These are phyloP conservation scores for Phytophthora chlamydospora DNA, from an alignment of 352 stramenopile species.

Conservation along the genomic window DNA sequence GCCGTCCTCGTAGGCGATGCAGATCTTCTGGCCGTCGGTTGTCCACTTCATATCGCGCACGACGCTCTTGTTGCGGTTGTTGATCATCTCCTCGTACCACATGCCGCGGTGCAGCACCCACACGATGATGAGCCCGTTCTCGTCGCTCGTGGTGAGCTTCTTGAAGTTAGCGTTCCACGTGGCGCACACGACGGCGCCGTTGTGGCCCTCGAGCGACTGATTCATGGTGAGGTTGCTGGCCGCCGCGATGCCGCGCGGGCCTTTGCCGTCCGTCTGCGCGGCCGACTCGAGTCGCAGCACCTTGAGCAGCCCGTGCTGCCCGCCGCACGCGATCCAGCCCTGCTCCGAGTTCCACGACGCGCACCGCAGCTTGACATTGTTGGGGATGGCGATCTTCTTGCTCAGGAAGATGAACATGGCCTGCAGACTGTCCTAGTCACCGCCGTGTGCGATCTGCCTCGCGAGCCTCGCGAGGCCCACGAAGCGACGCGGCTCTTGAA, in stretches of 20 bases:
- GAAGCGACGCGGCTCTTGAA: slow-evolving; percentile 33
- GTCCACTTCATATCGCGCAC: slow-evolving; percentile 96
- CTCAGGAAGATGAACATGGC: slow-evolving; percentile 95
- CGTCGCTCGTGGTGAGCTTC: slow-evolving; percentile 95
- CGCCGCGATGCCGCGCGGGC: slow-evolving; percentile 81
- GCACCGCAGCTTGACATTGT: slow-evolving; percentile 92
- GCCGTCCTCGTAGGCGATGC: slow-evolving; percentile 95
- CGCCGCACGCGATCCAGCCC: slow-evolving; percentile 95
- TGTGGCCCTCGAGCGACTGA: slow-evolving; percentile 94
- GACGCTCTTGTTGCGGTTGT: slow-evolving; percentile 95
- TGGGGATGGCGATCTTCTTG: slow-evolving; percentile 96
- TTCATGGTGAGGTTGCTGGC: slow-evolving; percentile 95
- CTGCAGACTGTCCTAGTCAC: neutral
- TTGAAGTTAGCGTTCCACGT: slow-evolving; percentile 95
- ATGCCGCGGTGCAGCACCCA: slow-evolving; percentile 94
- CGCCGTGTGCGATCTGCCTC: neutral
- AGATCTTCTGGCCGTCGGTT: slow-evolving; percentile 94
- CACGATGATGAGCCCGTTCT: slow-evolving; percentile 96
- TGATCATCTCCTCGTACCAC: slow-evolving; percentile 98
- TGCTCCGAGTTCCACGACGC: slow-evolving; percentile 93
- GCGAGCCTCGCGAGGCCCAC: slow-evolving; percentile 2
- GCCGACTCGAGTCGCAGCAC: slow-evolving; percentile 91
- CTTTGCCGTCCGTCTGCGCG: slow-evolving; percentile 68
- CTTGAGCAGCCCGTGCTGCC: slow-evolving; percentile 93
- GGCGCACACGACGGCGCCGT: slow-evolving; percentile 88